A percentile compares a stretch with the other conserved stretches of the same genome.
phyloP scores from a whole-genome alignment of 106 monocot genomes.

The Dendrobium catenatum region DNA sequence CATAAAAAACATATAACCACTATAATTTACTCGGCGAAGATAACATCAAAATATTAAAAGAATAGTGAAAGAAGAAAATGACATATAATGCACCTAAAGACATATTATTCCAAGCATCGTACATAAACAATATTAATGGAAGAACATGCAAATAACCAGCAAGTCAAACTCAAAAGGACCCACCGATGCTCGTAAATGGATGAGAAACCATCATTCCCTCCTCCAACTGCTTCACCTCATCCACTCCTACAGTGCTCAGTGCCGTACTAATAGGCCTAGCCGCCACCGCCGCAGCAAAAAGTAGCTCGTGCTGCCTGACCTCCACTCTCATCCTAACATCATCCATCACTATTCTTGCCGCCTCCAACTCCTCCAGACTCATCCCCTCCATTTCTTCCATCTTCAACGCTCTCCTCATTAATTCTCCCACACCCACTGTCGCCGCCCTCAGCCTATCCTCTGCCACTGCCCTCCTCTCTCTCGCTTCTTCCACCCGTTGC shows the following conservation, averaged over 20 bases:
- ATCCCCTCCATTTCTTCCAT: not conserved
- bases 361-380: constrained; percentile 1
- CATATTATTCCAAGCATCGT: no score
- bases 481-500: not conserved
- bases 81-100: no score
- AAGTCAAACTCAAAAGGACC: no score
- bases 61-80: no score
- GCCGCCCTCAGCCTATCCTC: not conserved
- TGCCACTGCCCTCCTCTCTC: not conserved
- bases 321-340: not conserved
- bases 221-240: not conserved
- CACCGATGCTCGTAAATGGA: no score
- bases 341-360: not conserved
- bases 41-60: no score
- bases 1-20: no score
- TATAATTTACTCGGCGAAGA: no score
- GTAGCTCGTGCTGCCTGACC: not conserved
- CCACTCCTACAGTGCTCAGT: not conserved
- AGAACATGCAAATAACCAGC: no score
- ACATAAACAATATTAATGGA: no score
- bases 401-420: constrained; percentile 6
- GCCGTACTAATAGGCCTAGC: not conserved
- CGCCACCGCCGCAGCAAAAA: not conserved
- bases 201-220: not conserved
- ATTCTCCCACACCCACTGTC: not conserved